Conservation (phyloP, 208 protist species). For the Crithidia expoeki region DNA sequence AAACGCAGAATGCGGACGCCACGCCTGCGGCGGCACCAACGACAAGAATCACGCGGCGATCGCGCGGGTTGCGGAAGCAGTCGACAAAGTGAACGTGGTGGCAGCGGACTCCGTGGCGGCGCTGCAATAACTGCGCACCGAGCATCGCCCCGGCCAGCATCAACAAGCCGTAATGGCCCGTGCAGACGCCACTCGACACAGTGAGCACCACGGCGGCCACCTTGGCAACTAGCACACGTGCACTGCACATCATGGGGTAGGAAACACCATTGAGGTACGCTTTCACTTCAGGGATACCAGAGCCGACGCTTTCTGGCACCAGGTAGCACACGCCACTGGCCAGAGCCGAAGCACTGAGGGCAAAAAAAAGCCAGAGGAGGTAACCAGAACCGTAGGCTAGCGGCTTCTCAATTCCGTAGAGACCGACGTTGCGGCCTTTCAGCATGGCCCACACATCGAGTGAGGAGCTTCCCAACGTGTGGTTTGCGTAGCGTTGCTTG, state of each 20-base stretch:
- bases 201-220: constrained; percentile 36
- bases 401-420: constrained; percentile 29
- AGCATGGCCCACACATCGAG: constrained; percentile 39
- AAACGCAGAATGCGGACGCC: constrained; percentile 54
- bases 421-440: constrained; percentile 30
- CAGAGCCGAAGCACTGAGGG: constrained; percentile 33
- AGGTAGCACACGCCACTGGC: constrained; percentile 44
- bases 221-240: constrained; percentile 49
- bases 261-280: constrained; percentile 65
- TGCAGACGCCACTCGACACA: constrained; percentile 55
- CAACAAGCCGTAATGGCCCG: constrained; percentile 51
- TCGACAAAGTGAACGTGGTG: constrained; percentile 57
- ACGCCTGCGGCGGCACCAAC: constrained; percentile 57
- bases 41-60: constrained; percentile 50
- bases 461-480: not conserved
- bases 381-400: constrained; percentile 38
- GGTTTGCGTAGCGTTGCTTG: constrained; percentile 22
- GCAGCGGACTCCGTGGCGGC: constrained; percentile 45
- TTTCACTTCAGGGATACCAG: constrained; percentile 50
- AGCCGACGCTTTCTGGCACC: constrained; percentile 47
- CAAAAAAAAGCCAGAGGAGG: constrained; percentile 38
- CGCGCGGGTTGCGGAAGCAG: constrained; percentile 65
- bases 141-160: constrained; percentile 61
- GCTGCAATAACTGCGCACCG: constrained; percentile 42
- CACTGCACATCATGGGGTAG: constrained; percentile 45